A percentile compares a stretch with the other conserved stretches of the same genome.
Evolutionary conservation across 495 filamentous ascomycete species (phyloP).

Genomic region (Glonium stellatum): DNA sequence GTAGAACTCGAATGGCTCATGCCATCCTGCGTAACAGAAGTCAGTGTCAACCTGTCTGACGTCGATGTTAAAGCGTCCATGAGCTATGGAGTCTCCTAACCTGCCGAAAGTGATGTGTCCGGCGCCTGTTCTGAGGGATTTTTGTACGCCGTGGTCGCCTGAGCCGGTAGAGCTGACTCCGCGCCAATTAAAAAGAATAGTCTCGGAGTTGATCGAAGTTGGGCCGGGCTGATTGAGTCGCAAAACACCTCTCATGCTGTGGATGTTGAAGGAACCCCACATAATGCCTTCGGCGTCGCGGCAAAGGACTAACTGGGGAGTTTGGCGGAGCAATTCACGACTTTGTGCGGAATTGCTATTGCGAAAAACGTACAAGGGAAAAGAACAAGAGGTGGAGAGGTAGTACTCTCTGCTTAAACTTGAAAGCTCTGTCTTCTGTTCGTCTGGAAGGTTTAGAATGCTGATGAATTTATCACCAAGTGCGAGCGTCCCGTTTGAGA

Average conservation of each 20-base stretch:
- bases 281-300: not conserved
- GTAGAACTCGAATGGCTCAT: not conserved
- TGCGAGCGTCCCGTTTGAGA: not conserved
- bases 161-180: not conserved
- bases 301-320: not conserved
- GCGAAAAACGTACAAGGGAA: no score
- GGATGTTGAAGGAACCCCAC: conserved; percentile 1
- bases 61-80: not conserved
- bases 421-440: not conserved
- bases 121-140: not conserved
- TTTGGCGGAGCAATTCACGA: not conserved
- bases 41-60: not conserved
- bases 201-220: not conserved
- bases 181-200: not conserved
- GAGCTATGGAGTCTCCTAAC: not conserved
- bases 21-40: not conserved
- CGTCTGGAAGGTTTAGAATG: not conserved
- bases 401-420: not conserved
- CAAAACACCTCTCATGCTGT: not conserved
- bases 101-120: not conserved
- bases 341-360: no score
- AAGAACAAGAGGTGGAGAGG: no score
- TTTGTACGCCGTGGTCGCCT: not conserved
- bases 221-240: not conserved
- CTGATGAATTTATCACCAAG: not conserved